phyloP scores from a whole-genome alignment of 345 rosid species.

The Gossypium mustelinum region DNA sequence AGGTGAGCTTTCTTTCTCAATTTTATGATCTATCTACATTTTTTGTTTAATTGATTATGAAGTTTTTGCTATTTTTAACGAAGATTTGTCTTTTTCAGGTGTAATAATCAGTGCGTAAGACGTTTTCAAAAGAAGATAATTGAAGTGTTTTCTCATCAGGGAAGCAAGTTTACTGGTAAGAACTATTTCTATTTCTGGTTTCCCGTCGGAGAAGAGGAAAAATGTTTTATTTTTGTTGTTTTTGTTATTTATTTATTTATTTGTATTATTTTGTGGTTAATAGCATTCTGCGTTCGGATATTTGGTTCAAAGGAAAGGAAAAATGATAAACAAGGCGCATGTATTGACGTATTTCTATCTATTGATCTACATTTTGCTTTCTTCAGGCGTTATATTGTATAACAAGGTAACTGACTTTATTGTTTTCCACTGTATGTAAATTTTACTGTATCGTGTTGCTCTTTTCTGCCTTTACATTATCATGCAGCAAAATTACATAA shows the following conservation, averaged over 20 bases:
- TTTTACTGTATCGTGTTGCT: background rate
- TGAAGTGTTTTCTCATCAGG: background rate
- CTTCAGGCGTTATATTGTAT: constrained; percentile 71
- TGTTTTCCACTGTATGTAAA: background rate
- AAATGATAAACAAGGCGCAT: constrained; percentile 69
- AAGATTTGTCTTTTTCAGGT: constrained; percentile 1
- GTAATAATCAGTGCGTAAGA: background rate
- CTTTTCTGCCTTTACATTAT: background rate
- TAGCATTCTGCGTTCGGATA: background rate
- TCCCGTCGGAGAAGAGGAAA: background rate
- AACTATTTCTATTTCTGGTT: background rate
- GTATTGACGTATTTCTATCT: constrained; percentile 81
- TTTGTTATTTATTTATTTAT: background rate
- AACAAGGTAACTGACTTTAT: constrained; percentile 59
- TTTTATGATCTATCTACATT: background rate
- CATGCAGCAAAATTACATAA: background rate
- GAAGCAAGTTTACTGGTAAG: background rate
- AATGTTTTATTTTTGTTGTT: background rate
- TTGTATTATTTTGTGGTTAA: background rate
- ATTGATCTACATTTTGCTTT: constrained; percentile 35
- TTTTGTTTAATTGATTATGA: background rate
- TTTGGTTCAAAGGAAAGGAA: constrained; percentile 19
- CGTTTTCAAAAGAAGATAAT: background rate
- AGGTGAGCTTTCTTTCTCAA: background rate
- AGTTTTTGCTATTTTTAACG: background rate